Evolutionary conservation across 129 eudicot genomes (phyloP), one percentile per base, ranked within the genome.

Genomic region (Deinandra increscens): DNA sequence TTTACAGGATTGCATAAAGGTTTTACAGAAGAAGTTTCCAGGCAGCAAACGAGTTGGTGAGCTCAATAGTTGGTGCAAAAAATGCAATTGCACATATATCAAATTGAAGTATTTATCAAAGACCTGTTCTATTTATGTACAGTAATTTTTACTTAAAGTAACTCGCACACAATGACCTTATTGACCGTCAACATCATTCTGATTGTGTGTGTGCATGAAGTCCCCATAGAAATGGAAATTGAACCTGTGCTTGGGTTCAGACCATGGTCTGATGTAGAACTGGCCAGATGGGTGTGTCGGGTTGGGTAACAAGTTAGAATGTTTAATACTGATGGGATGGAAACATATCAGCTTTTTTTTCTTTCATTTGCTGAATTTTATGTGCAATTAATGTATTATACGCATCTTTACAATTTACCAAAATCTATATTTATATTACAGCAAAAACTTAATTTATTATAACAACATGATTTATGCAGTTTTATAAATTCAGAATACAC

Each of bases 41-140:
- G 93, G 66, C 44, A 94, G 99, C 89, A 94, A 85, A 76, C 86
- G 98, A 70, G 95, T 93, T 80, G 98, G 97, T 91, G 77, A 88
- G 97, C 84, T n/a, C n/a, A n/a, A n/a, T n/a, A 65, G 42, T 51
- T 39, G 26, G 41, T 79, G 68, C 19, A 19, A 15, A 62, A 29
- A 12, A 75, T 7, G 12, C 56, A 71, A 59, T 29, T 6, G 6
- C 10, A 3, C 2, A 17, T 31, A 50, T 49, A 51, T 17, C 45
- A 66, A 44, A 6, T 29, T 39, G 7, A 36, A 37, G 10, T 31
- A 31, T 45, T 1, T 45, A 46, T 46, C 53, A 46, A 14, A 46
- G 53, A 14, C 53, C 18, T n/a, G 20, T 46, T 46, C n/a, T 66
- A 15, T 48, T n/a, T 17, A 1, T 17, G 12, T 37, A 18, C 5